Evolutionary conservation across 163 green algal species (phyloP), one percentile per base, ranked within the genome.

Genomic region (Trebouxiophyceae sp.): DNA sequence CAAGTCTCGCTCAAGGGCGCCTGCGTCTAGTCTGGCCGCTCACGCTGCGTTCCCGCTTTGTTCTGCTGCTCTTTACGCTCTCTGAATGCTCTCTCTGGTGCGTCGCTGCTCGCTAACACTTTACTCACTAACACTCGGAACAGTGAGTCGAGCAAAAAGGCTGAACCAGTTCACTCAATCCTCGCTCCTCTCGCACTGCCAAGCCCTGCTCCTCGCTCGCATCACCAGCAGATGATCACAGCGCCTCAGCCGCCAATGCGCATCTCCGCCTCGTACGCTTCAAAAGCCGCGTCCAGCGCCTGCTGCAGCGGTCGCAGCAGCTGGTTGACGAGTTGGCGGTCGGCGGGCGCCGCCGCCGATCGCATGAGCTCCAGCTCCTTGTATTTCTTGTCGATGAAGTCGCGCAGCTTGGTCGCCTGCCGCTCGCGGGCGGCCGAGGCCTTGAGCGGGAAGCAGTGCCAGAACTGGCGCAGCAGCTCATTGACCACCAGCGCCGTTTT

Each of bases 391-490:
- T 54, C 8, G 27, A 84, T 55, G 23, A 65, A 54, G 5, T 59
- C 27, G 20, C 68, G 60, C 45, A 89, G 69, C 29, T 68, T 47
- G 22, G n/a, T 29, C 0, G 73, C 78, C 56, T 81, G 78, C 3
- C 63, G 44, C n/a, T 74, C 55, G 12, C 73, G 71, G 16, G 39
- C 39, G 19, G 67, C 57, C 1, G 68, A 47, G 19, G 60, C 73
- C 26, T 55, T 67, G 28, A 79, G 32, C 0, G 78, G 80, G 29
- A 85, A 66, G 4, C 63, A 67, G n/a, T 39, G 62, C 84, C 84
- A 91, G 55, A 90, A 79, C 57, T 89, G 81, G 1, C 84, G 76
- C 66, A 91, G 61, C 65, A 91, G 72, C 80, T 91, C 84, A 59
- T 91, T 81, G 33, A 72, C 65, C 20, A 72, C 80, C 3, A 83